Base-by-base conservation (phyloP, 331 rosid species). In the Dryas integrifolia region DNA sequence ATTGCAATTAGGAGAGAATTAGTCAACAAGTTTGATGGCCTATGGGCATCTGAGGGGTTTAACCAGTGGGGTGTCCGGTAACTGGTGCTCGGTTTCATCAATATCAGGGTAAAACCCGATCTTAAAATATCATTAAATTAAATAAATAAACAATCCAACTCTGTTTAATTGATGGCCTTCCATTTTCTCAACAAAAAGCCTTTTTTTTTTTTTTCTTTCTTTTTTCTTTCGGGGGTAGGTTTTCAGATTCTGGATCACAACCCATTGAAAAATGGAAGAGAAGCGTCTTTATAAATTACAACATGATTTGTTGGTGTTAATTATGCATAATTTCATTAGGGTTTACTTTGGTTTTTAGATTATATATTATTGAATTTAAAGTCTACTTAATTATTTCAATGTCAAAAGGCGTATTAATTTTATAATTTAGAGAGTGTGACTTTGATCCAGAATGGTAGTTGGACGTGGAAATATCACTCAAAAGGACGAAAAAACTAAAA, bases 391-490 rank as follows among this genome's bases (percentile, higher is more conserved):
- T 65, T 30, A 30, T 30, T 30, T 52, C 8, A 26, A 9, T 4
- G 65, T 74, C 45, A 64, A 53, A 74, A 21, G 39, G 18, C 38
- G n/a, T 18, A 48, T 10, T 24, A 13, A 57, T 21, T 21, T 21
- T 21, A 21, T 21, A 21, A 21, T 58, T 35, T 15, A 58, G 62
- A 63, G 21, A 21, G 5, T 24, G 46, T 21, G 58, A 5, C 14
- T 21, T 21, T 16, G 38, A 61, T 58, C 43, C 18, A 24, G 58
- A 49, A 67, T 44, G 47, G 72, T n/a, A 30, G 35, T 43, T 48
- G 53, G 76, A 56, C 45, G 74, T 48, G 65, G 75, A 58, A 73
- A 61, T 79, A 26, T 58, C 78, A 40, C 30, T 49, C 3, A 3
- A 60, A 60, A 60, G 38, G 12, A 58, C 39, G 63, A 41, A 15